Percentiles rank a stretch among this genome's conserved stretches.
phyloP scores from a whole-genome alignment of 2,329 filamentous ascomycete genomes.

The Fusarium concolor region DNA sequence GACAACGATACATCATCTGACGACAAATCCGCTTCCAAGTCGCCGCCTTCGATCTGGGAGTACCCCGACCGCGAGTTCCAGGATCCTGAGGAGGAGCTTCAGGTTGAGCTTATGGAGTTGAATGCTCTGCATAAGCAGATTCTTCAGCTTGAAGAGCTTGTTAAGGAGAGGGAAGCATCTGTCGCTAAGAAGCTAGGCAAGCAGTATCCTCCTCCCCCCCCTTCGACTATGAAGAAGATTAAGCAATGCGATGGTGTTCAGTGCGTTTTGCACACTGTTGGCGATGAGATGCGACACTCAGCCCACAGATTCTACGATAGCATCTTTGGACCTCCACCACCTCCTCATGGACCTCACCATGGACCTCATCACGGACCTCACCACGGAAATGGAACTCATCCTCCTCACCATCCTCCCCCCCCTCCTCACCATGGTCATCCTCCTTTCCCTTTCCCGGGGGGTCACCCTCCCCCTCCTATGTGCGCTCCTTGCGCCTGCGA shows the following conservation, averaged over 20 bases:
- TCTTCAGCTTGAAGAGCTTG: slow-evolving; percentile 55
- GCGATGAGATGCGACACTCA: slow-evolving; percentile 53
- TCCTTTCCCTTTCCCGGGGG: slow-evolving; percentile 42
- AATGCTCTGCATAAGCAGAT: slow-evolving; percentile 57
- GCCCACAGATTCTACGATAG: slow-evolving; percentile 36
- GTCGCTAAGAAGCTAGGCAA: slow-evolving; percentile 52
- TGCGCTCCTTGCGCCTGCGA: slow-evolving; percentile 10
- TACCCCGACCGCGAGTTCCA: slow-evolving; percentile 43
- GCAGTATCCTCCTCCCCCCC: slow-evolving; percentile 35
- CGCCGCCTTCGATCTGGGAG: slow-evolving; percentile 22
- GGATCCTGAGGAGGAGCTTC: slow-evolving; percentile 49
- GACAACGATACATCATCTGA: slow-evolving; percentile 8
- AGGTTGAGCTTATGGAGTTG: slow-evolving; percentile 59
- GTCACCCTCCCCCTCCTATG: slow-evolving; percentile 5
- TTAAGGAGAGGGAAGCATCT: slow-evolving; percentile 57
- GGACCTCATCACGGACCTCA: slow-evolving; percentile 30
- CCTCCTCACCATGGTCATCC: slow-evolving; percentile 17
- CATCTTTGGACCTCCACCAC: slow-evolving; percentile 31
- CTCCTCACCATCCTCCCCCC: slow-evolving; percentile 42
- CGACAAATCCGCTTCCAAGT: slow-evolving; percentile 8
- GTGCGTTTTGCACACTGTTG: slow-evolving; percentile 57
- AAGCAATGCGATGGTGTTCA: slow-evolving; percentile 40
- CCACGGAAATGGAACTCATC: slow-evolving; percentile 29
- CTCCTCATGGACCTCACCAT: slow-evolving; percentile 30
- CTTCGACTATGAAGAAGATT: slow-evolving; percentile 38